Conservation (phyloP, 345 rosid species). For the Eucalyptus regnans region DNA sequence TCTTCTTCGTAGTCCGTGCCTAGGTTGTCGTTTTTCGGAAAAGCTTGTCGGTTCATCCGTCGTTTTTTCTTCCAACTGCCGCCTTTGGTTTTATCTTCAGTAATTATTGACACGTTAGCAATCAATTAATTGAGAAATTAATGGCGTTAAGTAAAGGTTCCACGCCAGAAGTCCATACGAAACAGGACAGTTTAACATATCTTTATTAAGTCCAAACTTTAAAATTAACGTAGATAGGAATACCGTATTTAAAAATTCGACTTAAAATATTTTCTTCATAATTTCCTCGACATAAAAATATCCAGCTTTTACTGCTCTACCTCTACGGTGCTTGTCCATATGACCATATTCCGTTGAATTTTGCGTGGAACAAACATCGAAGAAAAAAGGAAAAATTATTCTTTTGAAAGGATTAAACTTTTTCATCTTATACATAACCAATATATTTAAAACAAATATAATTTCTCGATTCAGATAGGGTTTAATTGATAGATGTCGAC, state of each 20-base stretch:
- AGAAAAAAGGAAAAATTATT: neutral
- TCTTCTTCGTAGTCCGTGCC: neutral
- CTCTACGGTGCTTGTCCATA: neutral
- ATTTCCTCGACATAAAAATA: neutral
- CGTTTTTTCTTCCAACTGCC: neutral
- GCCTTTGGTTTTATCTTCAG: neutral
- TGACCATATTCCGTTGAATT: neutral
- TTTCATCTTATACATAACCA: neutral
- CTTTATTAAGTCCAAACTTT: neutral
- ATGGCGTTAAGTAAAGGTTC: neutral
- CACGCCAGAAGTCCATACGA: neutral
- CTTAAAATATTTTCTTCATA: neutral
- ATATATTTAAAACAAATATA: neutral
- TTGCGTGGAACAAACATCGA: neutral
- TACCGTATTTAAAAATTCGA: neutral
- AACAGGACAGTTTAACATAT: too few species aligned
- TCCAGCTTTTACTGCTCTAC: accelerated
- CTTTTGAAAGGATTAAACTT: neutral
- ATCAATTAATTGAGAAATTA: neutral
- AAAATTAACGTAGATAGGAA: neutral
- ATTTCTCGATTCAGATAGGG: neutral
- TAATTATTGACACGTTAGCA: neutral
- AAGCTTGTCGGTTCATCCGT: neutral
- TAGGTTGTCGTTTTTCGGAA: neutral
- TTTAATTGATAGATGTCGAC: neutral